Percentiles rank a stretch among this genome's conserved stretches.
phyloP scores from a whole-genome alignment of 768 basidiomycete genomes.

The Mycena albidolilacea region DNA sequence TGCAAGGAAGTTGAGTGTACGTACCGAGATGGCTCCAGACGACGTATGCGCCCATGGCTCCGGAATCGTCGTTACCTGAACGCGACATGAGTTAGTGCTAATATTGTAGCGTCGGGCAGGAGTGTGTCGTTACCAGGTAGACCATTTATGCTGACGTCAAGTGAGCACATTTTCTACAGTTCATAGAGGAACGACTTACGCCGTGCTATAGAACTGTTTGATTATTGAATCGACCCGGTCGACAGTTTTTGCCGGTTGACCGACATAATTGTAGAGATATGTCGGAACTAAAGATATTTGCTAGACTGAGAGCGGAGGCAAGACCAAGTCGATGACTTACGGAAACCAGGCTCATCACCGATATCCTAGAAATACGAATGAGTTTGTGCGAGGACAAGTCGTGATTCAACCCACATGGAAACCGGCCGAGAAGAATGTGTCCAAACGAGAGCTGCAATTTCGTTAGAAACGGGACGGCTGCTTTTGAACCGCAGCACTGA shows the following conservation, averaged over 20 bases:
- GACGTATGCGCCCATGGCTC: conserved; percentile 38
- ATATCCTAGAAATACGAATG: conserved; percentile 21
- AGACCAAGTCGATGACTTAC: conserved; percentile 3
- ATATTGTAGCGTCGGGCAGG: no score
- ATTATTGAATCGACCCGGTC: conserved; percentile 35
- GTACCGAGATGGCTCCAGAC: conserved; percentile 39
- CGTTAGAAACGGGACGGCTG: not conserved
- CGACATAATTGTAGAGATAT: conserved; percentile 39
- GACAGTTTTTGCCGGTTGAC: conserved; percentile 37
- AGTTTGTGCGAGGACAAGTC: not conserved
- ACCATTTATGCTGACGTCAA: conserved; percentile 18
- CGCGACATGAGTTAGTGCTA: not conserved
- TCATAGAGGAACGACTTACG: conserved; percentile 1
- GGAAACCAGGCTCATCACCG: conserved; percentile 39
- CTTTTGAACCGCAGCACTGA: not conserved
- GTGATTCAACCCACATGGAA: conserved; percentile 25
- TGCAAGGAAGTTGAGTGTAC: not conserved
- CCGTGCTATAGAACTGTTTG: conserved; percentile 29
- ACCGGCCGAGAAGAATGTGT: conserved; percentile 31
- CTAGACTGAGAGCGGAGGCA: not conserved
- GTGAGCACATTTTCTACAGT: not conserved
- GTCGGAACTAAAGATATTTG: conserved; percentile 29
- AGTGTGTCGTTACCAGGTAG: conserved; percentile 34
- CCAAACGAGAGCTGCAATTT: conserved; percentile 34
- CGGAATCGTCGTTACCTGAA: conserved; percentile 36